Evolutionary conservation across 148 eudicot genomes (phyloP).

Genomic region (Arbutus unedo): DNA sequence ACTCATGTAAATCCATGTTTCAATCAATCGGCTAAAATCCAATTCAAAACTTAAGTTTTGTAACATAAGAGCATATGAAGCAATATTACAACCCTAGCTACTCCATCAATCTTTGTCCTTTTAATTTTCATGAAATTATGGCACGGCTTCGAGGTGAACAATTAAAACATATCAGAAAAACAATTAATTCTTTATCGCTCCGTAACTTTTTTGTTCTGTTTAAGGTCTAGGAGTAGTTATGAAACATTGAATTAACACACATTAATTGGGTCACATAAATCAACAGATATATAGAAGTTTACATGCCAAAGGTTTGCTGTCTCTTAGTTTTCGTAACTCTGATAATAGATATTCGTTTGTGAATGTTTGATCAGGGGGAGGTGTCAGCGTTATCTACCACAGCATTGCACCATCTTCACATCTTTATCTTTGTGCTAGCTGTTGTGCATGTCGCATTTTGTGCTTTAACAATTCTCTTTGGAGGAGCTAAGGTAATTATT

Average conservation of each 20-base stretch:
- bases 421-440: constrained; percentile 79
- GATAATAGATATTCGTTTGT: background rate
- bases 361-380: constrained; percentile 37
- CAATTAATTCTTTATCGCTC: background rate
- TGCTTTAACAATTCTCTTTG: constrained; percentile 63
- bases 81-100: background rate
- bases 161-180: background rate
- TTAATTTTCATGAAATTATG: too few species aligned
- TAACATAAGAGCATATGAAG: too few species aligned
- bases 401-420: constrained; percentile 82
- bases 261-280: background rate
- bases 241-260: background rate
- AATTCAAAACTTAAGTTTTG: background rate
- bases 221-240: background rate
- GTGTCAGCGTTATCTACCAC: constrained; percentile 57
- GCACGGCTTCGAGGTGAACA: background rate
- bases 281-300: background rate
- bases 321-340: too few species aligned
- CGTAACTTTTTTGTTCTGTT: background rate
- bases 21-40: background rate
- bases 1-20: background rate
- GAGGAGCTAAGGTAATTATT: constrained; percentile 40
- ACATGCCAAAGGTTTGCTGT: background rate
- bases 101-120: background rate
- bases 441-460: constrained; percentile 61